Conservation (phyloP, 768 basidiomycete genomes). For the Lactarius indigo region DNA sequence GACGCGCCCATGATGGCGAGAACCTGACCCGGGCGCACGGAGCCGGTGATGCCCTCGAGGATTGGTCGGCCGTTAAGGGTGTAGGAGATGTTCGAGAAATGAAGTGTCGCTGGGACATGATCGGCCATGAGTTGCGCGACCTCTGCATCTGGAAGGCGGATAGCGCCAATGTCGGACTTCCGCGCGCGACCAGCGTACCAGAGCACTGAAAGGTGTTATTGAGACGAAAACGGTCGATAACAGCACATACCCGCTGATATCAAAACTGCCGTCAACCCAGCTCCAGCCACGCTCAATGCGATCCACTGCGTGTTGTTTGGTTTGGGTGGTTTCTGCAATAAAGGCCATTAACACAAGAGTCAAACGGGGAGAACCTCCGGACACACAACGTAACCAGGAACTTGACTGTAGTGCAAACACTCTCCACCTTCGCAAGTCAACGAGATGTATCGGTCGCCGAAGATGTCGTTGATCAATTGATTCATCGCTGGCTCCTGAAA, state of each 20-base stretch:
- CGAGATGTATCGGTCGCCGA: constrained; percentile 89
- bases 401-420: constrained; percentile 89
- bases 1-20: constrained; percentile 98
- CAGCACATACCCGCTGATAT: constrained; percentile 52
- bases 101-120: constrained; percentile 91
- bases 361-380: not conserved
- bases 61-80: constrained; percentile 62
- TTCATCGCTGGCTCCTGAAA: constrained; percentile 99
- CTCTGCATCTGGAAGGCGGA: constrained; percentile 78
- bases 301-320: constrained; percentile 83
- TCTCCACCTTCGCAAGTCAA: constrained; percentile 86
- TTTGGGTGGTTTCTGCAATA: constrained; percentile 61
- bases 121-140: constrained; percentile 85
- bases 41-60: constrained; percentile 78
- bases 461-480: constrained; percentile 85
- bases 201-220: constrained; percentile 46
- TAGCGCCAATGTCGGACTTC: constrained; percentile 62
- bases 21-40: constrained; percentile 83
- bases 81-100: constrained; percentile 85
- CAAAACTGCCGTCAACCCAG: constrained; percentile 68
- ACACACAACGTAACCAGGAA: constrained; percentile 84
- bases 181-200: constrained; percentile 89
- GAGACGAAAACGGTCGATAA: not conserved
- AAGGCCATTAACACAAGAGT: not conserved
- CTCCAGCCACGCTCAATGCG: constrained; percentile 78